Evolutionary conservation across 768 basidiomycete species (phyloP).

Genomic region (Podaxis rugospora): DNA sequence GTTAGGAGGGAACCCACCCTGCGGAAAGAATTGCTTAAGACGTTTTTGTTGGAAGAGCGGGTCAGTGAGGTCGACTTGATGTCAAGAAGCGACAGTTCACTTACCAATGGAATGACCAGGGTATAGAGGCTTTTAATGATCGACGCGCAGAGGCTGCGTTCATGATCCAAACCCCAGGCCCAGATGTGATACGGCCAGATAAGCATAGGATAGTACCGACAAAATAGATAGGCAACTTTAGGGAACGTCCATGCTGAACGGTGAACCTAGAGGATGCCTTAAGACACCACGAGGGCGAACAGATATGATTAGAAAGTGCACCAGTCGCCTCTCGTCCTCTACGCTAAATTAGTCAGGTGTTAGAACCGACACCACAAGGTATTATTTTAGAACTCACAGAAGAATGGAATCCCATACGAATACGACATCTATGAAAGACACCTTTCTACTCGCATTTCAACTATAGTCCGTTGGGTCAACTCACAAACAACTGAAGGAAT

Average conservation of each 20-base stretch:
- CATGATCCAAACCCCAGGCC: background rate
- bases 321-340: background rate
- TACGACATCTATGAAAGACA: background rate
- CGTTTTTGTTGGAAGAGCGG: background rate
- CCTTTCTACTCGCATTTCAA: background rate
- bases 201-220: background rate
- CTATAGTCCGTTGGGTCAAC: background rate
- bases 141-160: background rate
- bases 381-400: background rate
- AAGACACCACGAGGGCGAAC: background rate
- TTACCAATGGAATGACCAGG: background rate
- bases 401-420: background rate
- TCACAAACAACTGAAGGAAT: background rate
- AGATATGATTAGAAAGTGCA: background rate
- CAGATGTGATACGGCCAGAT: background rate
- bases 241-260: background rate
- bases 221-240: background rate
- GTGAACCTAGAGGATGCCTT: background rate
- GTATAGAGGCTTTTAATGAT: background rate
- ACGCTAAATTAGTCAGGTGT: background rate
- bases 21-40: background rate
- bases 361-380: background rate
- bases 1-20: background rate
- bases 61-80: background rate
- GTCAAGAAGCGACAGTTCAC: background rate